A percentile compares a stretch with the other conserved stretches of the same genome.
Evolutionary conservation across 257 asterid genomes (phyloP).

Genomic region (Plantago elongata): DNA sequence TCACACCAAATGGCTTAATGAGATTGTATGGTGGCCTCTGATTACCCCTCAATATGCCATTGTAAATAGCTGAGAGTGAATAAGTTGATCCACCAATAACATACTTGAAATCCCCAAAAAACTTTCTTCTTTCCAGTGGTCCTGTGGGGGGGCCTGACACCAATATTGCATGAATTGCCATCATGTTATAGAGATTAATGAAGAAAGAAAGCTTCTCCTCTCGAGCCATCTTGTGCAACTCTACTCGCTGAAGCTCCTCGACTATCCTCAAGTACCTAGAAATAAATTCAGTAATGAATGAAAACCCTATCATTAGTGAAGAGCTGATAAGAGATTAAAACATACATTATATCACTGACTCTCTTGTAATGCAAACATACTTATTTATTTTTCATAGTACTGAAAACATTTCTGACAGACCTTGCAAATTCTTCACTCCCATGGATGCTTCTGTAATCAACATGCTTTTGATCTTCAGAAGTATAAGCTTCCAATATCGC

Average conservation of each 20-base stretch:
- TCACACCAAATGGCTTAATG: constrained; percentile 59
- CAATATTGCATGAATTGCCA: constrained; percentile 70
- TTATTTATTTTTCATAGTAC: not conserved
- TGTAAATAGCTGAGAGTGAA: constrained; percentile 77
- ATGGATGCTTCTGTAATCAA: constrained; percentile 78
- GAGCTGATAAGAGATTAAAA: not conserved
- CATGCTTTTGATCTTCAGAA: constrained; percentile 67
- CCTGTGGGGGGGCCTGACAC: constrained; percentile 74
- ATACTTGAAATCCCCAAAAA: constrained; percentile 81
- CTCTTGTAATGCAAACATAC: not conserved
- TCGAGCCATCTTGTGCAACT: constrained; percentile 53
- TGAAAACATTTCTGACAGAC: constrained; percentile 26
- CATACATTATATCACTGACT: not conserved
- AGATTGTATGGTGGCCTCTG: constrained; percentile 90
- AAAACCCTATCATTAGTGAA: not conserved
- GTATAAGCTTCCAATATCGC: constrained; percentile 84
- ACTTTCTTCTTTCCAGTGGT: constrained; percentile 61
- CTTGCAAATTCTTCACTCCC: constrained; percentile 95
- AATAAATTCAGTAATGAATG: constrained; percentile 7
- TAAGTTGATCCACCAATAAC: constrained; percentile 85
- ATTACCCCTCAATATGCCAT: constrained; percentile 83
- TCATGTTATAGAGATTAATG: constrained; percentile 74
- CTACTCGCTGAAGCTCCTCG: constrained; percentile 91
- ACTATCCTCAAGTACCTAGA: constrained; percentile 71
- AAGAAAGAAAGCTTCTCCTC: constrained; percentile 87